phyloP scores from a whole-genome alignment of 345 rosid species.

The Ceriops zippeliana region DNA sequence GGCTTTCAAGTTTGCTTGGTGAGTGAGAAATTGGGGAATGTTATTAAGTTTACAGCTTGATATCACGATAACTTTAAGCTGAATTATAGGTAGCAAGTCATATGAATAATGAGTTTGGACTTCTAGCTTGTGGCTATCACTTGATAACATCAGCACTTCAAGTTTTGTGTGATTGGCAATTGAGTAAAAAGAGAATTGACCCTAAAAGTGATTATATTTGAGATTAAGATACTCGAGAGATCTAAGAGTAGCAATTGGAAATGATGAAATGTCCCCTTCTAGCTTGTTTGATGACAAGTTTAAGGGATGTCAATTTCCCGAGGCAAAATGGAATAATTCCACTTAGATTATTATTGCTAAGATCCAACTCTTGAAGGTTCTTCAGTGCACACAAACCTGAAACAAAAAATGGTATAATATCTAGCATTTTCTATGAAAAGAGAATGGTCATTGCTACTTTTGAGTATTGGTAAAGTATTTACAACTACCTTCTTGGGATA shows the following conservation, averaged over 20 bases:
- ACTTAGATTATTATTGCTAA: background rate
- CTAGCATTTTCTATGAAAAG: too few species aligned
- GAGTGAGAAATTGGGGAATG: background rate
- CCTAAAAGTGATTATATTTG: background rate
- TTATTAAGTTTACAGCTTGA: background rate
- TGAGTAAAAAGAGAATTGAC: background rate
- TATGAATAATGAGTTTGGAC: background rate
- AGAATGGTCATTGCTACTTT: too few species aligned
- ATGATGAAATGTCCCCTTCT: background rate
- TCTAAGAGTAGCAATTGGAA: background rate
- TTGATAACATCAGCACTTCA: background rate
- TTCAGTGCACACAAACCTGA: constrained; percentile 1
- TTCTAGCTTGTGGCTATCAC: background rate
- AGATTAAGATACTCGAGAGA: background rate
- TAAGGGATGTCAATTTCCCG: background rate
- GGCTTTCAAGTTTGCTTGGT: too few species aligned
- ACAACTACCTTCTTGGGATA: too few species aligned
- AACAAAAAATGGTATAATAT: too few species aligned
- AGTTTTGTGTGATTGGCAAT: background rate
- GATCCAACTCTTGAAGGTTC: background rate
- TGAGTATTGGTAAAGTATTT: too few species aligned
- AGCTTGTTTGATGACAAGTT: background rate
- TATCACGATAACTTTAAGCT: background rate
- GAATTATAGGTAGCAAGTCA: background rate
- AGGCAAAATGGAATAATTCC: constrained; percentile 1